These are phyloP conservation scores for Avena atlantica DNA, from an alignment of 176 grass and related monocot genomes.

Conservation along the genomic window DNA sequence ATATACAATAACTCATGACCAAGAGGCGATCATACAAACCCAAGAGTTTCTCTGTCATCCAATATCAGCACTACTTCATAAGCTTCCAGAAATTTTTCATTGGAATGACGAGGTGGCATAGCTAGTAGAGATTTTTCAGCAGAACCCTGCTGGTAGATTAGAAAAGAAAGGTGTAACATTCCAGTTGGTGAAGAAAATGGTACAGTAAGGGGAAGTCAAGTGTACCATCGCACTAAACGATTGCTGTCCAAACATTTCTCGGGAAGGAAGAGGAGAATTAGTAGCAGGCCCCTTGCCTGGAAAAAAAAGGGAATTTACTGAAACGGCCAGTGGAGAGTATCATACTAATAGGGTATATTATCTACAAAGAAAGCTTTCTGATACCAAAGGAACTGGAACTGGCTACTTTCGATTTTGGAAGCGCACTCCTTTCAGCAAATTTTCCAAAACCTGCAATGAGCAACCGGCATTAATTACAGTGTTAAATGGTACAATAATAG, in stretches of 20 bases:
- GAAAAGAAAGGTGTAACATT: neutral
- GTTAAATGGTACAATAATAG: neutral
- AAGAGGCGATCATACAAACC: constrained; percentile 58
- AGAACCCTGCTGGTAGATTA: constrained; percentile 49
- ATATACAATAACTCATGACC: constrained; percentile 32
- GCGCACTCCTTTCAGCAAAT: constrained; percentile 31
- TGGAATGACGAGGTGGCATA: constrained; percentile 66
- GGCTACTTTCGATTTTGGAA: constrained; percentile 40
- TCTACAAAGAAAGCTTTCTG: constrained; percentile 44
- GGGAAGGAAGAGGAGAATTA: constrained; percentile 38
- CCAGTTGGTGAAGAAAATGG: neutral
- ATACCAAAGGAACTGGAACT: constrained; percentile 41
- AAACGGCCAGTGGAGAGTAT: constrained; percentile 10
- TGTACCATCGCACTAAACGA: constrained; percentile 60
- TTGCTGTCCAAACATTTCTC: constrained; percentile 44
- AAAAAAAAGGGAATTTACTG: constrained; percentile 33
- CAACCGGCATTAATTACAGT: neutral
- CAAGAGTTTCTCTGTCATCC: constrained; percentile 92
- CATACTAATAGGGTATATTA: neutral
- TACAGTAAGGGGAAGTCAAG: neutral
- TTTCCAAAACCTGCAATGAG: constrained; percentile 28
- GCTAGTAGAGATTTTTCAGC: constrained; percentile 54
- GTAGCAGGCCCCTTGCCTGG: constrained; percentile 36
- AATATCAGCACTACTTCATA: constrained; percentile 85
- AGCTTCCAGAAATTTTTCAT: constrained; percentile 72